Evolutionary conservation across 2,329 filamentous ascomycete species (phyloP).

Genomic region (Periconia digitata): DNA sequence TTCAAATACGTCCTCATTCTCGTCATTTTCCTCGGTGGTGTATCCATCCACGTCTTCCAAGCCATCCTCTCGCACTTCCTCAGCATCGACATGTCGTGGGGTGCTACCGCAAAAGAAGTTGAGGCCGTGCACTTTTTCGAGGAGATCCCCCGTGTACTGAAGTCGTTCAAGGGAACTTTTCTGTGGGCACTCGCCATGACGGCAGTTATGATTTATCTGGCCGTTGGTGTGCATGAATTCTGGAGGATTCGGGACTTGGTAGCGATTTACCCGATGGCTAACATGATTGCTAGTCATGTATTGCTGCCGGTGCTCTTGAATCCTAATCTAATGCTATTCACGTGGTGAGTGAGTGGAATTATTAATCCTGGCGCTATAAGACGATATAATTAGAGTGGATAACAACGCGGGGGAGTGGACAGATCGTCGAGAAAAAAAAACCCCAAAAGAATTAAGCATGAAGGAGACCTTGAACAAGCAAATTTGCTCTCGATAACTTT

Average conservation of each 20-base stretch:
- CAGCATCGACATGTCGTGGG: constrained; percentile 84
- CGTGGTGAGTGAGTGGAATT: too few relatives aligned
- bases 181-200: constrained; percentile 64
- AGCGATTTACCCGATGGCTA: constrained; percentile 72
- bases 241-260: constrained; percentile 55
- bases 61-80: constrained; percentile 82
- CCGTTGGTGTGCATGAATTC: constrained; percentile 63
- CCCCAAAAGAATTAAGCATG: too few relatives aligned
- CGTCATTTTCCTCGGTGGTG: constrained; percentile 79
- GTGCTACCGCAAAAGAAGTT: constrained; percentile 79
- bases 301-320: constrained; percentile 73
- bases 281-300: constrained; percentile 69
- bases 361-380: too few relatives aligned
- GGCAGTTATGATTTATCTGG: constrained; percentile 66
- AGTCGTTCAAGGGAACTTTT: constrained; percentile 69
- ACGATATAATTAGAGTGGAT: too few relatives aligned
- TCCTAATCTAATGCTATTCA: constrained; percentile 79
- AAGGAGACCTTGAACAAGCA: too few relatives aligned
- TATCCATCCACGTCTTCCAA: constrained; percentile 78
- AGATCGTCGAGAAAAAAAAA: too few relatives aligned
- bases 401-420: too few relatives aligned
- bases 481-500: too few relatives aligned
- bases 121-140: constrained; percentile 84
- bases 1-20: constrained; percentile 67
- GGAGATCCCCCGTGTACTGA: constrained; percentile 76